A percentile compares a stretch with the other conserved stretches of the same genome.
Evolutionary conservation across 306 rosid species (phyloP).

Genomic region (Fragaria vesca): DNA sequence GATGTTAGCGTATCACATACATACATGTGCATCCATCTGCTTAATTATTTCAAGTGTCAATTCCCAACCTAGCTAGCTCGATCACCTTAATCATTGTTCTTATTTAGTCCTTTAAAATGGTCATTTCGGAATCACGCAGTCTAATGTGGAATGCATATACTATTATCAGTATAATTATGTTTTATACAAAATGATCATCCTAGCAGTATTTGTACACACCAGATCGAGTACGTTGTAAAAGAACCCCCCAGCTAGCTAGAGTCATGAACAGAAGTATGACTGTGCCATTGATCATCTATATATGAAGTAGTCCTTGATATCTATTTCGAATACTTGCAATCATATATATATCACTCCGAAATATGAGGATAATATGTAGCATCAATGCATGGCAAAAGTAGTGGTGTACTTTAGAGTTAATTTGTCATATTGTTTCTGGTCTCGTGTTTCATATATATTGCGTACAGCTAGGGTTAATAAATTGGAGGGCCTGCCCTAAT

Average conservation of each 20-base stretch:
- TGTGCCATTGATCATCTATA: background rate
- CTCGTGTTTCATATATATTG: background rate
- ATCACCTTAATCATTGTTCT: background rate
- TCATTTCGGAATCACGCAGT: background rate
- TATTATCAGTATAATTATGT: no score
- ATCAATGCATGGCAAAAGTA: background rate
- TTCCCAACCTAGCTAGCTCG: background rate
- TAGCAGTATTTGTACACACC: background rate
- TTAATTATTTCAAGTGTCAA: background rate
- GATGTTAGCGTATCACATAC: background rate
- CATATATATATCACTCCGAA: background rate
- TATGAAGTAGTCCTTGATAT: background rate
- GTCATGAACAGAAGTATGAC: background rate
- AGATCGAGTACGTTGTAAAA: background rate
- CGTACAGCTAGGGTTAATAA: background rate
- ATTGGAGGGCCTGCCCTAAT: background rate
- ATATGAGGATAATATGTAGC: background rate
- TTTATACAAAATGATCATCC: no score
- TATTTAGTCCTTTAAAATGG: background rate
- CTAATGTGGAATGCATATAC: background rate
- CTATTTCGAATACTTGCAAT: background rate
- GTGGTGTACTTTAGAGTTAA: background rate
- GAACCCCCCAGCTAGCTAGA: background rate
- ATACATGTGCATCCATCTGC: background rate
- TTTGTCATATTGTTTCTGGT: background rate